Evolutionary conservation across 1,284 basidiomycete species (phyloP).

Genomic region (Rhodotorula sp.): DNA sequence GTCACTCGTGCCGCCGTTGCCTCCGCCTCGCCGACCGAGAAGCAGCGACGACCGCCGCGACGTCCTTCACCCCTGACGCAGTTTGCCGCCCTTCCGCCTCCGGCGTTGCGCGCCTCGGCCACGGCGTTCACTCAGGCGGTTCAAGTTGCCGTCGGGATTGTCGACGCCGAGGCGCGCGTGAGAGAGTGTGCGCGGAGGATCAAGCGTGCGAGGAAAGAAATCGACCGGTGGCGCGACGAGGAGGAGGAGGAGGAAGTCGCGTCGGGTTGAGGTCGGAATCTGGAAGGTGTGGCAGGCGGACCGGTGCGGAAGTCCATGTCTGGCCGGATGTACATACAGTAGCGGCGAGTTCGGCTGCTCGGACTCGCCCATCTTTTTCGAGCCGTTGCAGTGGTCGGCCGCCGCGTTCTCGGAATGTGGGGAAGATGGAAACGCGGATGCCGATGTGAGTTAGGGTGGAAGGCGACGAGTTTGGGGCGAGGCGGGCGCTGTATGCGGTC

Average conservation of each 20-base stretch:
- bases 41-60: not conserved
- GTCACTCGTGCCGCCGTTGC: not conserved
- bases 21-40: not conserved
- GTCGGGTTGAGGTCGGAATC: not conserved
- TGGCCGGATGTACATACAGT: too few species aligned
- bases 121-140: constrained; percentile 10
- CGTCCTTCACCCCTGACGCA: constrained; percentile 23
- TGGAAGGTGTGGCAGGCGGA: not conserved
- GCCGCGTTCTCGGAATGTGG: not conserved
- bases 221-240: not conserved
- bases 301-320: too few species aligned
- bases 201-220: constrained; percentile 9
- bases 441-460: too few species aligned
- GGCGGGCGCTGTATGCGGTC: not conserved
- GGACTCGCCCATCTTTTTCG: too few species aligned
- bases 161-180: constrained; percentile 14
- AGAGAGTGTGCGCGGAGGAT: constrained; percentile 15
- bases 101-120: constrained; percentile 21
- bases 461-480: too few species aligned
- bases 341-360: too few species aligned
- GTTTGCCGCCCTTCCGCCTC: constrained; percentile 41
- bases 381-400: too few species aligned
- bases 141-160: not conserved
- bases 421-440: not conserved
- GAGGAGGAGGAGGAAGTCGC: not conserved